Evolutionary conservation across 345 rosid genomes (phyloP).

Genomic region (Raphanus sativus): DNA sequence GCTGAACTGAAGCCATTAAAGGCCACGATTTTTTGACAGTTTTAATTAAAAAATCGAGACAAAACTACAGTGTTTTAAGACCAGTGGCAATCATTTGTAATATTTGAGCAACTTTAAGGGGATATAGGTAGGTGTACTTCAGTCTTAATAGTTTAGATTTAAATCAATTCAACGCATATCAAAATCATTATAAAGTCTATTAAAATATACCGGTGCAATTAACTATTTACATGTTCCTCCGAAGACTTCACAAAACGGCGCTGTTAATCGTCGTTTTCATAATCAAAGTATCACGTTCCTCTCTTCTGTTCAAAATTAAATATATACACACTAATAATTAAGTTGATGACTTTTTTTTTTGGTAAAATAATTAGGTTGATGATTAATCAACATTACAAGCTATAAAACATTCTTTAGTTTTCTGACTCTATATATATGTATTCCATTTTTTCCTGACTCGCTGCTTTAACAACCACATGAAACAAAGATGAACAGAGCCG

Average conservation of each 20-base stretch:
- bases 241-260: conserved; percentile 34
- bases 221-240: conserved; percentile 9
- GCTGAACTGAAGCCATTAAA: too few relatives aligned
- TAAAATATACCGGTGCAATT: not conserved
- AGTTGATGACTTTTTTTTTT: too few relatives aligned
- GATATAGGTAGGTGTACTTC: too few relatives aligned
- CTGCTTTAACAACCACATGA: not conserved
- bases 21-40: too few relatives aligned
- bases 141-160: too few relatives aligned
- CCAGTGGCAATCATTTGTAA: too few relatives aligned
- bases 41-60: too few relatives aligned
- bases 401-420: not conserved
- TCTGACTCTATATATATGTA: not conserved
- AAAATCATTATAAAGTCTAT: not conserved
- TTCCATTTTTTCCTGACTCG: not conserved
- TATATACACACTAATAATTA: not conserved
- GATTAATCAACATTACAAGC: conserved; percentile 25
- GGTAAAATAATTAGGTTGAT: conserved; percentile 3
- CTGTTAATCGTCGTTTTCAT: conserved; percentile 27
- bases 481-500: conserved; percentile 24
- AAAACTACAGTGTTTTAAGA: too few relatives aligned
- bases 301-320: not conserved
- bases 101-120: too few relatives aligned
- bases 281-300: conserved; percentile 23
- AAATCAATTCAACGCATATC: not conserved